phyloP scores from a whole-genome alignment of 1,284 basidiomycete genomes.

The Pseudozyma tsukubaensis region DNA sequence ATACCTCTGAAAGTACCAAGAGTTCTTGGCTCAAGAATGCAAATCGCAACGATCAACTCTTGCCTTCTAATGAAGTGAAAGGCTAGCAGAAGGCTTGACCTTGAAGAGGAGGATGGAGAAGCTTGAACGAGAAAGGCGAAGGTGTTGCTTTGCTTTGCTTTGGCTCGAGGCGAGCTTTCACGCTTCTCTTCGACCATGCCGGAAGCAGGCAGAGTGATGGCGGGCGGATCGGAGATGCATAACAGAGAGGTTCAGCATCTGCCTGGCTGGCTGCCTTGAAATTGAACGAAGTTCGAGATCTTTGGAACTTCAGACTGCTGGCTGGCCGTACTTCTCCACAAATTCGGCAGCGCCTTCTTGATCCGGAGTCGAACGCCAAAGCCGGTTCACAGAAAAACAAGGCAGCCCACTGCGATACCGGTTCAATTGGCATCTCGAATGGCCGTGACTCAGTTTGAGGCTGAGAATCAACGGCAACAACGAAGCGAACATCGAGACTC shows the following conservation, averaged over 20 bases:
- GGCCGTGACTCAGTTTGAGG: constrained; percentile 9
- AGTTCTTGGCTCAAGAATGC: no score
- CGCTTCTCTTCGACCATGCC: constrained; percentile 17
- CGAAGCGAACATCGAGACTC: background rate
- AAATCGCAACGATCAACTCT: no score
- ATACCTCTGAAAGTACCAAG: no score
- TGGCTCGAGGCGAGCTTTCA: constrained; percentile 23
- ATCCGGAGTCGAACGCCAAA: background rate
- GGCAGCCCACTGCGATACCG: constrained; percentile 32
- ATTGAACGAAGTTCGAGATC: background rate
- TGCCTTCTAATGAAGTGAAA: no score
- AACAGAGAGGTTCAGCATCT: background rate
- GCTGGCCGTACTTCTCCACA: constrained; percentile 4
- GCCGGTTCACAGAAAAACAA: constrained; percentile 1
- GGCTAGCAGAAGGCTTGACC: no score
- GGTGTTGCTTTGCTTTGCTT: background rate
- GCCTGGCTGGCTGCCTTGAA: background rate
- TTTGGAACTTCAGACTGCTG: background rate
- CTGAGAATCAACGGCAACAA: no score
- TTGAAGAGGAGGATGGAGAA: background rate
- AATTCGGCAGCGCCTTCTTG: background rate
- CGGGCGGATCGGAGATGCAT: constrained; percentile 40
- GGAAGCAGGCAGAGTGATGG: constrained; percentile 11
- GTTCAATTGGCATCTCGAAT: constrained; percentile 5
- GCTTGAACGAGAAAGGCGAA: background rate